A percentile compares a stretch with the other conserved stretches of the same genome.
phyloP scores from a whole-genome alignment of 352 stramenopile species.

The Thalassiosira mediterranea region DNA sequence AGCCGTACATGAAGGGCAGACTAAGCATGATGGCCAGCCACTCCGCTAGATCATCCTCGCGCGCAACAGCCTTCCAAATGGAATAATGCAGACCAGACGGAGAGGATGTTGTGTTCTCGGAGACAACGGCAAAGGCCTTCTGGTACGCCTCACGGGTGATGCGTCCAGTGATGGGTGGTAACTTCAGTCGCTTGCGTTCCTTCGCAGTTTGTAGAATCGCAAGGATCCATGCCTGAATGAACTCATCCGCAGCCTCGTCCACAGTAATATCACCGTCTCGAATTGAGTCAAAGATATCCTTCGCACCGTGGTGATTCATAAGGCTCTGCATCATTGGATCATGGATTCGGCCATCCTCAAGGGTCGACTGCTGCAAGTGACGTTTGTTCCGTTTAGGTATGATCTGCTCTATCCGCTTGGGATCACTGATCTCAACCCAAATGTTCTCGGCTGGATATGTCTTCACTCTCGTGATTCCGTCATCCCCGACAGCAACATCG shows the following conservation, averaged over 20 bases:
- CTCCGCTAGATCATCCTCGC: not conserved
- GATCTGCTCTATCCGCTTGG: not conserved
- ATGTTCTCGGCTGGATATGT: not conserved
- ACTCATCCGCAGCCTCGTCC: not conserved
- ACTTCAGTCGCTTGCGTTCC: not conserved
- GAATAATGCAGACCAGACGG: slow-evolving; percentile 20
- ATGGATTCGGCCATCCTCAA: slow-evolving; percentile 2
- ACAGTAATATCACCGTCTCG: not conserved
- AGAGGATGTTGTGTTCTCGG: slow-evolving; percentile 18
- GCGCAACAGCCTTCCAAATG: slow-evolving; percentile 19
- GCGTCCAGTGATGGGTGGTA: not conserved
- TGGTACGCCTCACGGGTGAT: slow-evolving; percentile 10
- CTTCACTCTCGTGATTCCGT: not conserved
- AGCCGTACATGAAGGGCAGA: slow-evolving; percentile 26
- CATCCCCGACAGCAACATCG: not conserved
- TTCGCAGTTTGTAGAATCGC: not conserved
- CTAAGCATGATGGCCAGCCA: slow-evolving; percentile 18
- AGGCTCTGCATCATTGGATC: slow-evolving; percentile 9
- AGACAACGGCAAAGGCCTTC: not conserved
- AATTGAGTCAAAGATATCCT: slow-evolving; percentile 4
- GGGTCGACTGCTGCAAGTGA: slow-evolving; percentile 12
- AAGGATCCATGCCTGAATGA: slow-evolving; percentile 2
- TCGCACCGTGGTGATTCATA: not conserved
- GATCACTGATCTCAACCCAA: not conserved
- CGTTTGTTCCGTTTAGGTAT: slow-evolving; percentile 11